These are phyloP conservation scores for Calocybe cyanea DNA, from an alignment of 768 basidiomycete species.

Conservation along the genomic window DNA sequence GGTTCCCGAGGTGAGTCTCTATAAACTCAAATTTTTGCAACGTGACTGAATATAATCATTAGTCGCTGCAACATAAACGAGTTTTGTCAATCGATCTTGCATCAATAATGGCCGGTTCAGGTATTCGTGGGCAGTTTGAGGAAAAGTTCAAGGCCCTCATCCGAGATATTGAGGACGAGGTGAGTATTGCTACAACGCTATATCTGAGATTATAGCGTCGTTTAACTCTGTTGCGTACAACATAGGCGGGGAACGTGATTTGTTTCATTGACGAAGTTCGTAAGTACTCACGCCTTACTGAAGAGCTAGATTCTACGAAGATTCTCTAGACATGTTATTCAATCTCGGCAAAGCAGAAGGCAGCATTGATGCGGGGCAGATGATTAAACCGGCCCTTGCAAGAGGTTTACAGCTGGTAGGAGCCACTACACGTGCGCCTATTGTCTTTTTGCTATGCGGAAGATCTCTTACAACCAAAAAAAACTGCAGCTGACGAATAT, in stretches of 20 bases:
- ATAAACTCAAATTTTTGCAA: neutral
- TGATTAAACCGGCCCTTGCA: constrained; percentile 91
- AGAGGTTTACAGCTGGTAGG: constrained; percentile 86
- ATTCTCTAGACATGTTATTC: constrained; percentile 62
- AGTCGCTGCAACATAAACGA: constrained; percentile 87
- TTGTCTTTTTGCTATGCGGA: neutral
- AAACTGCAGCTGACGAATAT: constrained; percentile 70
- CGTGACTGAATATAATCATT: neutral
- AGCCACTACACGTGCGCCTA: constrained; percentile 75
- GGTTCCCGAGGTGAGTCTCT: constrained; percentile 75
- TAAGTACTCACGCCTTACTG: constrained; percentile 34
- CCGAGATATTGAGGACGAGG: constrained; percentile 87
- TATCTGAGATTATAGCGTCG: neutral
- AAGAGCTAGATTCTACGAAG: neutral
- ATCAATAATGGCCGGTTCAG: constrained; percentile 83
- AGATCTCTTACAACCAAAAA: neutral
- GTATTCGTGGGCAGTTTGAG: constrained; percentile 90
- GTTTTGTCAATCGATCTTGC: constrained; percentile 84
- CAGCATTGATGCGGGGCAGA: constrained; percentile 87
- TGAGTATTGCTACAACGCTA: constrained; percentile 22
- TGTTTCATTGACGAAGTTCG: constrained; percentile 96
- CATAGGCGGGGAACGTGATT: constrained; percentile 77
- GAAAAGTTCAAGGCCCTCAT: constrained; percentile 90
- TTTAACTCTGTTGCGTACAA: too few relatives aligned
- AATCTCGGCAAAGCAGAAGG: constrained; percentile 91